These are phyloP conservation scores for Ampelocalamus luodianensis DNA, from an alignment of 176 grass and related monocot species.

Conservation along the genomic window DNA sequence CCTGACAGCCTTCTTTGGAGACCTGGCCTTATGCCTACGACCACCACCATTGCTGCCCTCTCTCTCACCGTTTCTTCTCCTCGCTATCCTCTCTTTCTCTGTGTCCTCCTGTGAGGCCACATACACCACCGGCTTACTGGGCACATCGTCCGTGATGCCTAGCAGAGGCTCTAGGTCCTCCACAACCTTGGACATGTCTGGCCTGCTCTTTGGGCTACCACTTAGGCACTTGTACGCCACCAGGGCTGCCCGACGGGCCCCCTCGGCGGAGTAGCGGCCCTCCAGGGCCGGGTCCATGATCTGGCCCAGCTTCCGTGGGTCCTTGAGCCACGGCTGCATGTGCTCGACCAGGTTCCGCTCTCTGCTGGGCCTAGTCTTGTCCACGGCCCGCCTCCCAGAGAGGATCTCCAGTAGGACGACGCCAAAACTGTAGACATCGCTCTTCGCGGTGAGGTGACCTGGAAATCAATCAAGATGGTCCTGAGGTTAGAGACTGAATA, in stretches of 20 bases:
- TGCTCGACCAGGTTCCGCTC: constrained; percentile 80
- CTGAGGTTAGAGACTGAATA: background rate
- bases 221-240: constrained; percentile 75
- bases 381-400: constrained; percentile 60
- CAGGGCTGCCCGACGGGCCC: constrained; percentile 55
- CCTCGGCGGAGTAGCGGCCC: constrained; percentile 47
- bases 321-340: constrained; percentile 66
- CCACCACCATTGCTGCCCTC: background rate
- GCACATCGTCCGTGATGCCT: constrained; percentile 35
- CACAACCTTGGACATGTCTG: constrained; percentile 70
- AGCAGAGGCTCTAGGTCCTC: constrained; percentile 72
- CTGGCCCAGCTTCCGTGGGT: constrained; percentile 46
- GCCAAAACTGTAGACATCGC: constrained; percentile 87
- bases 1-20: constrained; percentile 12
- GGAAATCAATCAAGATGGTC: background rate
- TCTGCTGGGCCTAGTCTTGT: constrained; percentile 60
- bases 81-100: background rate
- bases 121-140: background rate
- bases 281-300: constrained; percentile 69
- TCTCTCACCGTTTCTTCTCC: background rate
- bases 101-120: background rate
- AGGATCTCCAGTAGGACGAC: constrained; percentile 76
- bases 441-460: constrained; percentile 86
- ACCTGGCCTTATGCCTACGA: background rate
- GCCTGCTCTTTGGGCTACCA: constrained; percentile 68